These are phyloP conservation scores for Boletus subluridellus DNA, from an alignment of 1,284 basidiomycete genomes.

Conservation along the genomic window DNA sequence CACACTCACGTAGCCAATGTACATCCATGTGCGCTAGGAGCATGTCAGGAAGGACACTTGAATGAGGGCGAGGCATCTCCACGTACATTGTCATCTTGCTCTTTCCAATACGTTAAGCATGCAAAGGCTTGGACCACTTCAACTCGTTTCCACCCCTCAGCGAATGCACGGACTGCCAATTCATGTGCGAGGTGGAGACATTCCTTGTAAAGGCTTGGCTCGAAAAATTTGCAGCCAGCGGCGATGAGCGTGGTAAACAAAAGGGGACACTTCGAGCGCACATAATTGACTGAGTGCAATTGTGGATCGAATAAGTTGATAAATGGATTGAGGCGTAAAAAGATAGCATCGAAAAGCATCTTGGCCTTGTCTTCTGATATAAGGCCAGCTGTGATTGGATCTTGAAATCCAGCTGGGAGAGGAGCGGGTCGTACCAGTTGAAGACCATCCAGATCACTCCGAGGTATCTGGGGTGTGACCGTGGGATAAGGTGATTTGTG, in stretches of 20 bases:
- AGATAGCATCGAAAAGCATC: constrained; percentile 70
- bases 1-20: constrained; percentile 70
- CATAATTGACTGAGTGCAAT: constrained; percentile 68
- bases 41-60: constrained; percentile 20
- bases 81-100: constrained; percentile 72
- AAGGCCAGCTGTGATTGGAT: constrained; percentile 67
- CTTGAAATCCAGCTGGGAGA: constrained; percentile 43
- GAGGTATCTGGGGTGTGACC: constrained; percentile 21
- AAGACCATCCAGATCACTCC: constrained; percentile 30
- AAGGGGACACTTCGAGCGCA: constrained; percentile 71
- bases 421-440: constrained; percentile 38
- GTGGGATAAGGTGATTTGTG: constrained; percentile 44
- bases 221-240: constrained; percentile 83
- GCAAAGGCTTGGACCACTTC: constrained; percentile 83
- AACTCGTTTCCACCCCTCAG: constrained; percentile 70
- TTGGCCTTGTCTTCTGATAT: constrained; percentile 64
- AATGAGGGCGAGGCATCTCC: constrained; percentile 8
- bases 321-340: constrained; percentile 77
- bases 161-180: constrained; percentile 70
- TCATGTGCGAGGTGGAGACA: constrained; percentile 69
- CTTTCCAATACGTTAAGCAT: constrained; percentile 83
- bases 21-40: constrained; percentile 72
- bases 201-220: constrained; percentile 60
- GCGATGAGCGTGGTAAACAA: constrained; percentile 80
- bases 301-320: constrained; percentile 80